Evolutionary conservation across 495 filamentous ascomycete species (phyloP).

Genomic region (Tuber melanosporum): DNA sequence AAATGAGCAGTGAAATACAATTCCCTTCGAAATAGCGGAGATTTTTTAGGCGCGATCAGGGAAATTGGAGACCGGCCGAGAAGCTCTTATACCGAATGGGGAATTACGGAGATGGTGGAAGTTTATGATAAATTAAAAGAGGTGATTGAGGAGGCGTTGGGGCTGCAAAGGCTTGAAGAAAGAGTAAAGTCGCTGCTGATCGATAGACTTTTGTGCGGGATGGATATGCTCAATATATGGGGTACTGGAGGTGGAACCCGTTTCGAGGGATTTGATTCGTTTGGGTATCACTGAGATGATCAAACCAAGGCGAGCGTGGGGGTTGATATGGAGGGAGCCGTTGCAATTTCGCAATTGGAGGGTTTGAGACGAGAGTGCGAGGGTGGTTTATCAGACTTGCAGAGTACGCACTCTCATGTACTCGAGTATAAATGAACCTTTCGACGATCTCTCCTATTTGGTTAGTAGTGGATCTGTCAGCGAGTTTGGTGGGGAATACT

Average conservation of each 20-base stretch:
- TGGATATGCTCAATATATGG: constrained; percentile 12
- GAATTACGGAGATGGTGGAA: constrained; percentile 26
- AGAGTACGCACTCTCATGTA: neutral
- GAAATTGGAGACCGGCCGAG: constrained; percentile 20
- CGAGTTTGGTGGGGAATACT: neutral
- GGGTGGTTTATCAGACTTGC: neutral
- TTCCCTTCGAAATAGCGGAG: neutral
- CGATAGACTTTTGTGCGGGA: constrained; percentile 15
- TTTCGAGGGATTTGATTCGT: neutral
- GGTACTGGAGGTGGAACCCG: neutral
- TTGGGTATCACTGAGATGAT: neutral
- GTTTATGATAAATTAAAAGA: constrained; percentile 21
- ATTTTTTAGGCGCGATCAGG: constrained; percentile 1
- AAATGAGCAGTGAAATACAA: constrained; percentile 21
- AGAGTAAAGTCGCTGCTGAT: constrained; percentile 11
- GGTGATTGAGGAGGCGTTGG: constrained; percentile 11
- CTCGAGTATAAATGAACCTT: neutral
- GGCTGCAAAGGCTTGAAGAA: neutral
- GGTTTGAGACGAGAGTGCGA: neutral
- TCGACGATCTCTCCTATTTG: neutral
- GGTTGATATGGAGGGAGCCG: neutral
- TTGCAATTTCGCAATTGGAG: neutral
- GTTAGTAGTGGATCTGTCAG: neutral
- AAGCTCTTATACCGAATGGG: constrained; percentile 24
- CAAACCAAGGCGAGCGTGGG: neutral